Evolutionary conservation across 495 filamentous ascomycete genomes (phyloP), one percentile per base, ranked within the genome.

Genomic region (Hyaloscypha bicolor): DNA sequence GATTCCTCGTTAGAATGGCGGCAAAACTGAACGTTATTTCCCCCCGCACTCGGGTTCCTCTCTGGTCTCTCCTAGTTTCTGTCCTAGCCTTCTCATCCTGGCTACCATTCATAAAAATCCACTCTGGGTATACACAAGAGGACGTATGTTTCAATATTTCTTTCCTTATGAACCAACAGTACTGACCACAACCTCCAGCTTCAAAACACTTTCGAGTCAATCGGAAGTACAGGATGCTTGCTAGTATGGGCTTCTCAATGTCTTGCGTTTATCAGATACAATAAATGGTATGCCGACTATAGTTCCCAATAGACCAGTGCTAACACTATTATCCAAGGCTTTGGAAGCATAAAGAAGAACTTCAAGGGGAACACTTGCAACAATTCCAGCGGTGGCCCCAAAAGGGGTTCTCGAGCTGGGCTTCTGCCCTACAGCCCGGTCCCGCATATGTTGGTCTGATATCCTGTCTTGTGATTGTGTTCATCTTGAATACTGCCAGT

Each of bases 241-340:
- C 73, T 83, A 12, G 79, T 82, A 1, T 84, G 80, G 82, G 73
- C 73, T 5, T 78, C 77, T 25, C 76, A 80, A 61, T 81, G 79
- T 60, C 69, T 78, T 22, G 81, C 81, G 2, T 83, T 81, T 64
- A 78, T 81, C 42, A 77, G 79, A 0, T 83, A 76, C 62, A 21
- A 66, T 22, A 30, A 11, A 55, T 73, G 69, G 69, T 66, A 56
- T n/a, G n/a, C n/a, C n/a, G n/a, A n/a, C n/a, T n/a, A n/a, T n/a
- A 42, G 62, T 67, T 42, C 29, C 22, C 58, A 3, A 4, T 16
- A 19, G 29, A n/a, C 37, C 35, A 11, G n/a, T 48, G 2, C 31
- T n/a, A 30, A 9, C 42, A 67, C 32, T n/a, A 48, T 52, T 48
- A 21, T n/a, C 8, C 9, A 29, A 68, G 66, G 60, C 30, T 68